These are phyloP conservation scores for Flagelloscypha sp. DNA, from an alignment of 768 basidiomycete species.

Conservation along the genomic window DNA sequence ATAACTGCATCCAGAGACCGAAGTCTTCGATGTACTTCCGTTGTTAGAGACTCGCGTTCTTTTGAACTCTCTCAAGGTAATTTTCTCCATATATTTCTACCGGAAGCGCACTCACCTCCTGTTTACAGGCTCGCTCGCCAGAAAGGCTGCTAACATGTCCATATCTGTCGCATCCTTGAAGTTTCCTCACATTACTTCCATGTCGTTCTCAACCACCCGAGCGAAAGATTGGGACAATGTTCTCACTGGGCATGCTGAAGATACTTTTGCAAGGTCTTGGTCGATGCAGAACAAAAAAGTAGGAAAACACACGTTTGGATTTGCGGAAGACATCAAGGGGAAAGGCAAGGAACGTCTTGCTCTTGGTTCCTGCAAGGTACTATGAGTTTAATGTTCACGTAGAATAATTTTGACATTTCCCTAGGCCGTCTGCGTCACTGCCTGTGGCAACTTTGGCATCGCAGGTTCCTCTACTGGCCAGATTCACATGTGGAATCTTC, in stretches of 20 bases:
- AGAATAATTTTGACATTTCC: constrained; percentile 1
- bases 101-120: not conserved
- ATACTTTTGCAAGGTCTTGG: constrained; percentile 82
- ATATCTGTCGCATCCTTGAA: constrained; percentile 79
- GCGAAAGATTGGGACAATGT: constrained; percentile 98
- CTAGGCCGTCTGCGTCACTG: constrained; percentile 80
- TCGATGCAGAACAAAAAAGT: constrained; percentile 72
- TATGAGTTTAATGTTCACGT: constrained; percentile 9
- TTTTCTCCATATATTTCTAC: constrained; percentile 4
- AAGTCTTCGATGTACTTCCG: constrained; percentile 80
- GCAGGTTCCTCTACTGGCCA: constrained; percentile 74
- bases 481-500: constrained; percentile 94
- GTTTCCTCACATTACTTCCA: constrained; percentile 67
- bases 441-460: constrained; percentile 93
- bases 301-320: constrained; percentile 66
- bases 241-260: constrained; percentile 81
- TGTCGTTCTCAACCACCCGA: constrained; percentile 72
- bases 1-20: constrained; percentile 86
- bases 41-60: constrained; percentile 91
- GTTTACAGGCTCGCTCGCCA: constrained; percentile 65
- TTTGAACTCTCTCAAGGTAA: constrained; percentile 91
- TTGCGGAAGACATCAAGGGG: constrained; percentile 39
- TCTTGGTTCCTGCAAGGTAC: constrained; percentile 67
- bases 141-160: constrained; percentile 71
- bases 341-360: constrained; percentile 36